Percentiles rank a stretch among this genome's conserved stretches.
phyloP scores from a whole-genome alignment of 768 basidiomycete genomes.

The Sutorius australiensis region DNA sequence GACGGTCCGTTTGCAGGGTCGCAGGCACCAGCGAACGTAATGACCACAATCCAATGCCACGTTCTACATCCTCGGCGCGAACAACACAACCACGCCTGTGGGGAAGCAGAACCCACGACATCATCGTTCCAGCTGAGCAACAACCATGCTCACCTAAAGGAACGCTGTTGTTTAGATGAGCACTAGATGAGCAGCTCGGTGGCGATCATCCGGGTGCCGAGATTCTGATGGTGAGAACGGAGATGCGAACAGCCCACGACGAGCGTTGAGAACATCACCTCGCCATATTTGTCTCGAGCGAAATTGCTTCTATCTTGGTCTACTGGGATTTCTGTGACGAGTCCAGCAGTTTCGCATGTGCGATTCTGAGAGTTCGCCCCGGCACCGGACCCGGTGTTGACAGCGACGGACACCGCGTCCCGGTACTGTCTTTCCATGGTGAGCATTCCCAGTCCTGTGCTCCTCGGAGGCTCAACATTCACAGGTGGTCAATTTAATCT shows the following conservation, averaged over 20 bases:
- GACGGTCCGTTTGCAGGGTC: conserved; percentile 15
- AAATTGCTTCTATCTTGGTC: conserved; percentile 13
- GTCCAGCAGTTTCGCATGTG: conserved; percentile 7
- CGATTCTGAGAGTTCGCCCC: conserved; percentile 13
- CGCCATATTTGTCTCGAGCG: conserved; percentile 11
- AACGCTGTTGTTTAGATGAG: not conserved
- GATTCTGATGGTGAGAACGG: conserved; percentile 11
- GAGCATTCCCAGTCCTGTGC: not conserved
- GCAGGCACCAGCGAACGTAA: conserved; percentile 12
- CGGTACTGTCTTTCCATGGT: not conserved
- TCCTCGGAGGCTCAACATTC: not conserved
- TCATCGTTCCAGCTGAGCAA: not conserved
- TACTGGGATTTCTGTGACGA: not conserved
- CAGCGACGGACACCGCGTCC: conserved; percentile 7
- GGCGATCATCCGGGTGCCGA: conserved; percentile 6
- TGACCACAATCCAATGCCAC: not conserved
- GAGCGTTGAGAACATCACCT: conserved; percentile 5
- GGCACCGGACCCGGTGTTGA: conserved; percentile 14
- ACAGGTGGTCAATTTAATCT: conserved; percentile 16
- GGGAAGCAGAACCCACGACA: conserved; percentile 1
- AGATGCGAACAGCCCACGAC: conserved; percentile 2
- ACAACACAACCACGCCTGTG: not conserved
- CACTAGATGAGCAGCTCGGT: conserved; percentile 1
- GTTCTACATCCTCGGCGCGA: not conserved
- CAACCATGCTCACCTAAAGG: not conserved